phyloP scores from a whole-genome alignment of 805 yeast species.

The Kluyveromyces aestuarii region DNA sequence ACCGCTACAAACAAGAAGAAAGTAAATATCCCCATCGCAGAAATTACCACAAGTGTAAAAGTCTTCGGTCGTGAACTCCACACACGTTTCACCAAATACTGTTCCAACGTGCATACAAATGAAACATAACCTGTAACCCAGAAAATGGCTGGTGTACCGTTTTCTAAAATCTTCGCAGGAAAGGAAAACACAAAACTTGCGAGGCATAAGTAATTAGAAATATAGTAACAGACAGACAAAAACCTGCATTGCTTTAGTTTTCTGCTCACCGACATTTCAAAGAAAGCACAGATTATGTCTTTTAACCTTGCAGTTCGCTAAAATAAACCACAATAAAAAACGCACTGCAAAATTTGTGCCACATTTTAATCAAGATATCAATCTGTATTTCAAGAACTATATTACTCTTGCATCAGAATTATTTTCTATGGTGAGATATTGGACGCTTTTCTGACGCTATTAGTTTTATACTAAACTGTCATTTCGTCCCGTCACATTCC shows the following conservation, averaged over 20 bases:
- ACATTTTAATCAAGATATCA: too few species aligned
- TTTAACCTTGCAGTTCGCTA: too few species aligned
- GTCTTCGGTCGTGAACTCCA: slow-evolving; percentile 1
- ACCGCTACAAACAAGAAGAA: neutral
- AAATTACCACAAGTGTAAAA: neutral
- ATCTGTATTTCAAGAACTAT: too few species aligned
- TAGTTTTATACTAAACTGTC: neutral
- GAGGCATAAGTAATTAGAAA: neutral
- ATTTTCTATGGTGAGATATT: too few species aligned
- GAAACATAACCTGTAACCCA: slow-evolving; percentile 1
- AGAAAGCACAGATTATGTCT: neutral
- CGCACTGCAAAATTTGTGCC: neutral
- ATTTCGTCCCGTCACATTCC: neutral
- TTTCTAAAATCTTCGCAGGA: neutral
- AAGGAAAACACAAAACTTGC: slow-evolving; percentile 1
- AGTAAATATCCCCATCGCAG: neutral
- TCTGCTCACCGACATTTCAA: neutral
- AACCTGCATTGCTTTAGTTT: slow-evolving; percentile 2
- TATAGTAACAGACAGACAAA: neutral
- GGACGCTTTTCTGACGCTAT: neutral
- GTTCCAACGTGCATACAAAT: neutral
- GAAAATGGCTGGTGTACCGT: neutral
- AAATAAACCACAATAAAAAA: neutral
- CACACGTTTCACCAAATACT: slow-evolving; percentile 1
- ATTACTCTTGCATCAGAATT: too few species aligned